phyloP scores from a whole-genome alignment of 805 yeast species.

The Pichia cabralensis region DNA sequence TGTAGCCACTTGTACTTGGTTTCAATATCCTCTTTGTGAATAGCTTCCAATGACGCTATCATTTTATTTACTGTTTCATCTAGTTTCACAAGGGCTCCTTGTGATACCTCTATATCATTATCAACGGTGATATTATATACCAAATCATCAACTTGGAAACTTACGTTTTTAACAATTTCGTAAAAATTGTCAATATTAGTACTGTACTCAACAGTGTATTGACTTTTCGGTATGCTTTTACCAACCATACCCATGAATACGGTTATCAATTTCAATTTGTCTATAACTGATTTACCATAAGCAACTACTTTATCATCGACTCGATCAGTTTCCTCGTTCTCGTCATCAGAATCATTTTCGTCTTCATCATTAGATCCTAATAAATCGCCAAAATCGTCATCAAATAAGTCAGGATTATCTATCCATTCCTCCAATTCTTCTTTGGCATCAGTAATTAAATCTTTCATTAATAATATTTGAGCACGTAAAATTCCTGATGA shows the following conservation, averaged over 20 bases:
- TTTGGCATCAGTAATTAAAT: conserved; percentile 49
- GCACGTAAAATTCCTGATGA: conserved; percentile 41
- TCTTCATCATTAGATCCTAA: conserved; percentile 27
- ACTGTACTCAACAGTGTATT: conserved; percentile 25
- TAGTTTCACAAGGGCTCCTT: too few relatives aligned
- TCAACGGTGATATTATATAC: conserved; percentile 46
- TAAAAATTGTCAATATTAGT: conserved; percentile 38
- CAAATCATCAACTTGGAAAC: conserved; percentile 44
- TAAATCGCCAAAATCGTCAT: conserved; percentile 38
- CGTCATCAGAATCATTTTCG: conserved; percentile 12
- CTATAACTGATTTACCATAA: conserved; percentile 40
- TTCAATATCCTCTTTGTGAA: too few relatives aligned
- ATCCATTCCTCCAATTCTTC: conserved; percentile 64
- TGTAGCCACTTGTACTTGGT: too few relatives aligned
- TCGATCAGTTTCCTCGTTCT: conserved; percentile 21
- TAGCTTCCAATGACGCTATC: too few relatives aligned
- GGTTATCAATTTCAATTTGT: conserved; percentile 46
- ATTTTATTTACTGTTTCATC: too few relatives aligned
- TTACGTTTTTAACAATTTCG: conserved; percentile 31
- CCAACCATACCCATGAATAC: conserved; percentile 47
- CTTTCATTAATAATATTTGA: conserved; percentile 34
- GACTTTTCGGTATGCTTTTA: conserved; percentile 42
- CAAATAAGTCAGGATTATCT: conserved; percentile 37
- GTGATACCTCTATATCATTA: conserved; percentile 30
- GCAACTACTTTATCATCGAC: conserved; percentile 14